These are phyloP conservation scores for Scedosporium aurantiacum DNA, from an alignment of 2,329 filamentous ascomycete species.

Conservation along the genomic window DNA sequence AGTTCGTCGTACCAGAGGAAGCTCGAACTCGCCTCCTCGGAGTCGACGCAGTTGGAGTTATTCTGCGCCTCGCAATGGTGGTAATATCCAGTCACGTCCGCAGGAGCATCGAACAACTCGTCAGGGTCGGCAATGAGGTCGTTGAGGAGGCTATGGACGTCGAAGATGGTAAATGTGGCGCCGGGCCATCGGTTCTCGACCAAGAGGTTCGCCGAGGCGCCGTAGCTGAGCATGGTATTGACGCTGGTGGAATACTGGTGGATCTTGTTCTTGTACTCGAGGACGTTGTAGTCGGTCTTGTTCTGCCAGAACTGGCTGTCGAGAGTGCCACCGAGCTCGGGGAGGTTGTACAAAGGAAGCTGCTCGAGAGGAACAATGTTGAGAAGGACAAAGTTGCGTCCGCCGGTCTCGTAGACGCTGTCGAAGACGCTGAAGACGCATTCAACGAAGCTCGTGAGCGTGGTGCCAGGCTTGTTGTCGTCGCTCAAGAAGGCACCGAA, in stretches of 20 bases:
- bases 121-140: conserved; percentile 54
- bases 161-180: conserved; percentile 53
- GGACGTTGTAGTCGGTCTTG: conserved; percentile 34
- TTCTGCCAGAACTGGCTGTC: conserved; percentile 34
- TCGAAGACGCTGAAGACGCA: conserved; percentile 58
- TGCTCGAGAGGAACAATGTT: conserved; percentile 58
- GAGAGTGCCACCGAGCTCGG: conserved; percentile 28
- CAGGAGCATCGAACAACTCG: conserved; percentile 50
- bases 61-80: conserved; percentile 35
- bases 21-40: conserved; percentile 36
- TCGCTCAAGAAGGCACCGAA: conserved; percentile 54
- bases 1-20: conserved; percentile 65
- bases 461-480: conserved; percentile 45
- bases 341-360: conserved; percentile 52
- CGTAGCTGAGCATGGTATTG: conserved; percentile 38
- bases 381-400: conserved; percentile 59
- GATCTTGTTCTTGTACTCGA: conserved; percentile 33
- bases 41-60: conserved; percentile 24
- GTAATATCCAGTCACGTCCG: conserved; percentile 49
- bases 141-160: conserved; percentile 52
- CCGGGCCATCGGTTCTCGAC: conserved; percentile 40
- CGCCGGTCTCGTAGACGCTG: conserved; percentile 53
- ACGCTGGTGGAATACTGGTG: conserved; percentile 35
- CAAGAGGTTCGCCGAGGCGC: conserved; percentile 33
- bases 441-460: conserved; percentile 52